phyloP scores from a whole-genome alignment of 2,329 filamentous ascomycete species.

The Amphichorda felina region DNA sequence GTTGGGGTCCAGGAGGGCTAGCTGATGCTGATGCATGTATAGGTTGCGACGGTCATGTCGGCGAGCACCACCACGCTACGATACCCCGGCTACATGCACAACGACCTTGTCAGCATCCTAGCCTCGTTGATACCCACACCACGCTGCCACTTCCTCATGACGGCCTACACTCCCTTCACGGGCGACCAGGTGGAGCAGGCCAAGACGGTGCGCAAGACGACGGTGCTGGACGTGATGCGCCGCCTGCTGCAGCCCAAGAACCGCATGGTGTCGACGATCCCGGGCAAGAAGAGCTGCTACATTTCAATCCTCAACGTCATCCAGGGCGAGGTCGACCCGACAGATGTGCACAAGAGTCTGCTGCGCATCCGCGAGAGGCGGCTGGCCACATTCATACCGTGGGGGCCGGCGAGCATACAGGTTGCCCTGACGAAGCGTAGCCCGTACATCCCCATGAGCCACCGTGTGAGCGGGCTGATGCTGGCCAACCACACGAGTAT shows the following conservation, averaged over 20 bases:
- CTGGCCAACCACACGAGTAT: conserved; percentile 97
- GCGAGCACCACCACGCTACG: conserved; percentile 91
- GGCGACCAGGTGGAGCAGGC: conserved; percentile 93
- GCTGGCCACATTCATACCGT: conserved; percentile 93
- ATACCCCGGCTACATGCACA: conserved; percentile 99
- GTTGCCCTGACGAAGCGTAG: conserved; percentile 94
- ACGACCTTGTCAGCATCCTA: conserved; percentile 93
- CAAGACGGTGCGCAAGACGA: conserved; percentile 96
- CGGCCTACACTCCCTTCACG: conserved; percentile 95
- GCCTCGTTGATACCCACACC: conserved; percentile 94
- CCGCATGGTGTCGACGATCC: conserved; percentile 94
- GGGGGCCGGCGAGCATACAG: conserved; percentile 96
- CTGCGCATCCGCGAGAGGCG: conserved; percentile 89
- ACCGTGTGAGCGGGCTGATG: conserved; percentile 94
- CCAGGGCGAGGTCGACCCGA: conserved; percentile 95
- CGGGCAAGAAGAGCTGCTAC: conserved; percentile 95
- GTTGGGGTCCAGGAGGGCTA: no score
- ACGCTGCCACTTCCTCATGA: conserved; percentile 96
- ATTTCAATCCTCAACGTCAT: conserved; percentile 99
- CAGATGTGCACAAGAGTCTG: conserved; percentile 95
- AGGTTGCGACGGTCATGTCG: conserved; percentile 95
- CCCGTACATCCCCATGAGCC: conserved; percentile 87
- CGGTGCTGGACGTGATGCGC: conserved; percentile 94
- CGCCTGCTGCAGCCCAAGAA: conserved; percentile 94
- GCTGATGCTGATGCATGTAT: no score